Percentiles rank a stretch among this genome's conserved stretches.
phyloP scores from a whole-genome alignment of 305 asterid genomes.

The Fraxinus dipetala region DNA sequence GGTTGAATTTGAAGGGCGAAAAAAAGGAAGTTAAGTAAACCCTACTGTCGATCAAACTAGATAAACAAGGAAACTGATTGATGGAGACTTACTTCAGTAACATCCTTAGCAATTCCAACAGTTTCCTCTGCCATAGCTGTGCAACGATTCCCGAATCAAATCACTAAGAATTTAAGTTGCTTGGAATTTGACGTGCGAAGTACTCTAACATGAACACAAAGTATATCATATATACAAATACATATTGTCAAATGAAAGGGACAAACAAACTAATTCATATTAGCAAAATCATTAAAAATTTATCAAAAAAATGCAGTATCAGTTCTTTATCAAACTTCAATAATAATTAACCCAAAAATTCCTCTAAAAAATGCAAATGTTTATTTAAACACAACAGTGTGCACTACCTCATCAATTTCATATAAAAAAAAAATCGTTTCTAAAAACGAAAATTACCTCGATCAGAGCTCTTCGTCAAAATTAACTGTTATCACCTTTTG shows the following conservation, averaged over 20 bases:
- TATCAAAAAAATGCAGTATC: not conserved
- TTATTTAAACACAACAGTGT: not conserved
- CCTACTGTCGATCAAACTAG: not conserved
- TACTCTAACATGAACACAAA: not conserved
- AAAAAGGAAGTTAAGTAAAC: not conserved
- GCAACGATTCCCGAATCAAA: constrained; percentile 35
- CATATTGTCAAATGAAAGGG: not conserved
- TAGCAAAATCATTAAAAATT: not conserved
- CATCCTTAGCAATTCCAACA: constrained; percentile 80
- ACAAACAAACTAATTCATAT: not conserved
- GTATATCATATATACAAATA: not conserved
- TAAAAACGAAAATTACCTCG: not conserved
- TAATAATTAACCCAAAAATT: not conserved
- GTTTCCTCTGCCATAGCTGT: constrained; percentile 58
- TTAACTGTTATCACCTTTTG: constrained; percentile 22
- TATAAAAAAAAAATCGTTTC: not conserved
- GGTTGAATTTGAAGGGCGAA: not conserved
- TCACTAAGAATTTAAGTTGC: constrained; percentile 11
- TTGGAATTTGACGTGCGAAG: not conserved
- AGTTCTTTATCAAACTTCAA: not conserved
- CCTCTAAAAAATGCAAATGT: not conserved
- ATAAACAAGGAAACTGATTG: not conserved
- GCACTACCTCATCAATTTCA: constrained; percentile 18
- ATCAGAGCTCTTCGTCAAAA: not conserved
- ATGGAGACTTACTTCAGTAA: constrained; percentile 68